Base-by-base conservation (phyloP, 2,329 filamentous ascomycete species). In the Ophiostoma perfectum region DNA sequence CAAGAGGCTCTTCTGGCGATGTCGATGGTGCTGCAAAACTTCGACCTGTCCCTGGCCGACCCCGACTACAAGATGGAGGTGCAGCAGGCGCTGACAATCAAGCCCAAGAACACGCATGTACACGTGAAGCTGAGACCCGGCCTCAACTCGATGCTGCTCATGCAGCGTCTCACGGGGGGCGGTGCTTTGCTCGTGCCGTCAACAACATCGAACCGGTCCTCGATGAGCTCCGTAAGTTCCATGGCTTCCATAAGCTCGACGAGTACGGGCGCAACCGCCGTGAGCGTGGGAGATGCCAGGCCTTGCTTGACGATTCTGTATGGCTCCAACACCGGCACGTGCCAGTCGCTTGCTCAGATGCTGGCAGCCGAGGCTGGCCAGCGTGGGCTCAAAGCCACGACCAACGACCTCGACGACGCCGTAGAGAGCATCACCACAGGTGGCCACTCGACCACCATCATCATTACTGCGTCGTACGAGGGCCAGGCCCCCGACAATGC, bases 401-500 rank as follows among this genome's bases (percentile, higher is more conserved):
- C 90, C 0, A 83, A 88, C 71, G 80, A 84, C 41, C 75, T 92
- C 11, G 87, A 87, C 0, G 80, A 81, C 7, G 67, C 69, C 38
- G 88, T 88, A 2, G 85, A 86, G 72, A 89, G 90, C 0, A 91
- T 87, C 76, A 5, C 66, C 38, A 77, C 75, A 3, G 84, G 84
- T 3, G 74, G 77, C 2, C 80, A 84, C 39, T 81, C 83, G 6
- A 88, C 90, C 0, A 81, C 90, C 0, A 79, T 91, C 38, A 81
- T 93, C 65, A 82, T 93, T 70, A 88, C 87, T 0, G 84, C 90
- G 0, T 74, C 86, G 1, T 93, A 93, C 72, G 90, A 93, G 73
- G 90, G 90, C 0, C 82, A 90, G 67, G 88, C 90, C 0, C 86
- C 89, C 0, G 88, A 91, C 70, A 92, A 93, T 71, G 90, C 90